phyloP scores from a whole-genome alignment of 345 rosid genomes.

The Microthlaspi erraticum region DNA sequence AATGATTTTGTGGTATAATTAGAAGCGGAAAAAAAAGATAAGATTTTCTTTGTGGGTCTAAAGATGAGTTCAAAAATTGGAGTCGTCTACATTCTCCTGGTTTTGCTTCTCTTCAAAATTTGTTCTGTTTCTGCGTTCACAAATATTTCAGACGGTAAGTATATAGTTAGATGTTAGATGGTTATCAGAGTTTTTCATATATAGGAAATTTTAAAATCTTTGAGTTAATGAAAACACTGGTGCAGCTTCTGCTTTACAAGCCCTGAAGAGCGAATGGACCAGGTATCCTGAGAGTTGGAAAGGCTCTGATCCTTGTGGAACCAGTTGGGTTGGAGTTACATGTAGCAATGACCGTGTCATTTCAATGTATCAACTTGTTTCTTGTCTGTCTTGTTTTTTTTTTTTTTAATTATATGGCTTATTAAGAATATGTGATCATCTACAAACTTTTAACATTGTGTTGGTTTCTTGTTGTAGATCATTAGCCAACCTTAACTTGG shows the following conservation, averaged over 20 bases:
- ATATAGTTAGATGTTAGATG: not conserved
- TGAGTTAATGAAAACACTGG: not conserved
- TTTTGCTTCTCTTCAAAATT: constrained; percentile 19
- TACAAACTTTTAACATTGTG: constrained; percentile 2
- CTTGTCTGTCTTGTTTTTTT: not conserved
- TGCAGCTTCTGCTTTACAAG: constrained; percentile 55
- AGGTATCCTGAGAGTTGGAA: constrained; percentile 65
- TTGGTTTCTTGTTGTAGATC: constrained; percentile 55
- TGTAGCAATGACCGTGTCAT: constrained; percentile 40
- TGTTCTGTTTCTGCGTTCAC: constrained; percentile 38
- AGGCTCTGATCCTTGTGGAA: constrained; percentile 76
- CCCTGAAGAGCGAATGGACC: constrained; percentile 52
- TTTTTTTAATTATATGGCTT: not conserved
- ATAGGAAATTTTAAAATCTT: not conserved
- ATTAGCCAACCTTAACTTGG: constrained; percentile 57
- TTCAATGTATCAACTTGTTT: not conserved
- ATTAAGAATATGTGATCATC: too few species aligned
- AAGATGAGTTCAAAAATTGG: constrained; percentile 48
- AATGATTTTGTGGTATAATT: not conserved
- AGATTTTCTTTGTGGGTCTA: constrained; percentile 8
- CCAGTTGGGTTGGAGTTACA: constrained; percentile 66
- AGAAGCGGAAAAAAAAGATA: not conserved
- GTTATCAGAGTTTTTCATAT: not conserved
- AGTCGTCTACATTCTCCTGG: constrained; percentile 41
- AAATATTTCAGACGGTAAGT: constrained; percentile 24